phyloP scores from a whole-genome alignment of 495 filamentous ascomycete genomes.

The Aspergillus carlsbadensis region DNA sequence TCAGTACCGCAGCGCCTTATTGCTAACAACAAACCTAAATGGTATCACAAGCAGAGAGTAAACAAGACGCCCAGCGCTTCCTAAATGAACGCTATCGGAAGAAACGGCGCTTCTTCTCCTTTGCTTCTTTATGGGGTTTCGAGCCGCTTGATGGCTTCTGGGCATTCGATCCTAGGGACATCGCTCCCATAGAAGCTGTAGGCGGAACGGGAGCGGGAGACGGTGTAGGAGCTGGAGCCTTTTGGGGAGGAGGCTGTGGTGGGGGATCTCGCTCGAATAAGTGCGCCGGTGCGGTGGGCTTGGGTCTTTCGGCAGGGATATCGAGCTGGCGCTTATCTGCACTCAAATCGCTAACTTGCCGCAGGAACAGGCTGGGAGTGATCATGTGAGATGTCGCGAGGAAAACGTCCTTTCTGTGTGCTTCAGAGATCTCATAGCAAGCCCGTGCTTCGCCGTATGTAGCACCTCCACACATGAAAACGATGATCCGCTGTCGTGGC shows the following conservation, averaged over 20 bases:
- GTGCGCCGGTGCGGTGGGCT: constrained; percentile 78
- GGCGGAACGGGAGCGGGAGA: constrained; percentile 56
- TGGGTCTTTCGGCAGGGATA: constrained; percentile 77
- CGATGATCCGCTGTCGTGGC: constrained; percentile 84
- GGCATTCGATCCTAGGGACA: constrained; percentile 51
- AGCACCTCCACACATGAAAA: constrained; percentile 95
- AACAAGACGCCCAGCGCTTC: background rate
- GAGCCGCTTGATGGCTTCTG: constrained; percentile 28
- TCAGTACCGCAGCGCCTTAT: constrained; percentile 12
- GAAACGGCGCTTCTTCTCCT: constrained; percentile 58
- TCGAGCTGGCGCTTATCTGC: constrained; percentile 70
- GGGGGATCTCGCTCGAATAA: constrained; percentile 76
- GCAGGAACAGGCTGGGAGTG: constrained; percentile 73
- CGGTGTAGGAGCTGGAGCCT: constrained; percentile 36
- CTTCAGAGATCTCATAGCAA: constrained; percentile 82
- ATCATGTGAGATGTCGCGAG: constrained; percentile 91
- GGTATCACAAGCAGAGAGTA: constrained; percentile 34
- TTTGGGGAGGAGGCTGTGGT: constrained; percentile 38
- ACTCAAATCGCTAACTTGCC: constrained; percentile 77
- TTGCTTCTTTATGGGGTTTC: constrained; percentile 41
- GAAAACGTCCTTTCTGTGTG: constrained; percentile 76
- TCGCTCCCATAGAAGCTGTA: constrained; percentile 53
- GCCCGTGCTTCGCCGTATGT: constrained; percentile 85
- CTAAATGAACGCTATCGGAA: constrained; percentile 51
- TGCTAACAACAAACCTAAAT: constrained; percentile 23